phyloP scores from a whole-genome alignment of 768 basidiomycete genomes.

The Podaxis sp. region DNA sequence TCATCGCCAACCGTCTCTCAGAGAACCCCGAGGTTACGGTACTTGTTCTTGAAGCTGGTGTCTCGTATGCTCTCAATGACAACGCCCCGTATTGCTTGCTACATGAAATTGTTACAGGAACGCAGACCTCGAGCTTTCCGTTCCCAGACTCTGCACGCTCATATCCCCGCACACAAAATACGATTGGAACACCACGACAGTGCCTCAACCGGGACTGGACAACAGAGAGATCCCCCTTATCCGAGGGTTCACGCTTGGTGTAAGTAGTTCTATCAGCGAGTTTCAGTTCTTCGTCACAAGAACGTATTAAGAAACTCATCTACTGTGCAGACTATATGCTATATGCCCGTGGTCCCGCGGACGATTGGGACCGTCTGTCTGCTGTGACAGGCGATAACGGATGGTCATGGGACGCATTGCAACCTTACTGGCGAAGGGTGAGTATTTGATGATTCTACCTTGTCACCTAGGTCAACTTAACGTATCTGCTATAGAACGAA shows the following conservation, averaged over 20 bases:
- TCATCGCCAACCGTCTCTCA: conserved; percentile 30
- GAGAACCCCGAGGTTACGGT: conserved; percentile 29
- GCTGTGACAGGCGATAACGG: conserved; percentile 29
- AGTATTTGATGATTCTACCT: background rate
- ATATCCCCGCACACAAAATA: conserved; percentile 15
- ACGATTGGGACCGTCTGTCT: conserved; percentile 27
- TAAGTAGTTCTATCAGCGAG: conserved; percentile 25
- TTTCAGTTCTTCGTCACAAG: background rate
- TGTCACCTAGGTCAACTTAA: background rate
- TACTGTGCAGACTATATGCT: conserved; percentile 28
- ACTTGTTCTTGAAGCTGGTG: conserved; percentile 31
- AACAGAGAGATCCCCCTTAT: conserved; percentile 22
- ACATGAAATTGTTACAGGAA: background rate
- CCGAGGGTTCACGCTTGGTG: conserved; percentile 27
- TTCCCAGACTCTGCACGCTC: background rate
- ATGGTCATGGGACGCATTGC: conserved; percentile 34
- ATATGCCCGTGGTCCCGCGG: conserved; percentile 30
- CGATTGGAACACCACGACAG: conserved; percentile 30
- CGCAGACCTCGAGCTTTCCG: background rate
- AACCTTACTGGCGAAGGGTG: conserved; percentile 30
- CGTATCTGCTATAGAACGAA: conserved; percentile 29
- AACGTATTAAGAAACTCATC: background rate
- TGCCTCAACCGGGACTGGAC: conserved; percentile 22
- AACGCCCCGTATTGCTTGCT: background rate
- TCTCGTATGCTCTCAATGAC: conserved; percentile 16